Evolutionary conservation across 345 rosid genomes (phyloP), one percentile per base, ranked within the genome.

Genomic region (Pistacia atlantica): DNA sequence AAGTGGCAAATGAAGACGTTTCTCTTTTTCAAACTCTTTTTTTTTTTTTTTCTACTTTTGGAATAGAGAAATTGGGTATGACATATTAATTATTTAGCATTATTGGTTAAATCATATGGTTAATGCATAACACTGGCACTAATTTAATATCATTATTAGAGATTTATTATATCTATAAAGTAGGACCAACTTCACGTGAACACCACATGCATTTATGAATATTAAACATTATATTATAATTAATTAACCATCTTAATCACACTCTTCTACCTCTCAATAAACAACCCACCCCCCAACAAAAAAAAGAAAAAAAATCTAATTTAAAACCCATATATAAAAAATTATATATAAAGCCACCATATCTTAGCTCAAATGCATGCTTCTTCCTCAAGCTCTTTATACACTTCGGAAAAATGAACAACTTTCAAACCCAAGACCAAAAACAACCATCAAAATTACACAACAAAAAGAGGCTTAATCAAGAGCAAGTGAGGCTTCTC

Each of bases 401-500:
- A 17, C 56, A 25, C 10, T 56, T 60, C 45, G 16, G 68, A 58
- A 55, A 2, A 37, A 88, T 82, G 87, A 83, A 86, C 62, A 77
- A 65, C 63, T 61, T 59, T 61, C 52, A 49, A 16, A 25, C 66
- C 25, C 73, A 75, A 56, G 72, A 35, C 72, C 80, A 85, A 70
- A 80, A 69, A 37, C 74, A 55, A 73, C 69, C 49, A 65, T 68
- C 74, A 54, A 77, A 22, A 49, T 16, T 52, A 4, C 79, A 77
- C 83, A 78, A 71, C 79, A 90, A 88, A 38, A 91, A 86, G 86
- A 89, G 94, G 86, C 83, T 95, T 68, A 85, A 89, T 20, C 82
- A 88, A 64, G 96, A 90, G 5, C 99, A 95, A 81, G 86, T 90
- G 59, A 86, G 83, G 81, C 81, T 90, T 48, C 69, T 93, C 35